A percentile compares a stretch with the other conserved stretches of the same genome.
phyloP scores from a whole-genome alignment of 139 green algal genomes.

The Coelastrella sp. region DNA sequence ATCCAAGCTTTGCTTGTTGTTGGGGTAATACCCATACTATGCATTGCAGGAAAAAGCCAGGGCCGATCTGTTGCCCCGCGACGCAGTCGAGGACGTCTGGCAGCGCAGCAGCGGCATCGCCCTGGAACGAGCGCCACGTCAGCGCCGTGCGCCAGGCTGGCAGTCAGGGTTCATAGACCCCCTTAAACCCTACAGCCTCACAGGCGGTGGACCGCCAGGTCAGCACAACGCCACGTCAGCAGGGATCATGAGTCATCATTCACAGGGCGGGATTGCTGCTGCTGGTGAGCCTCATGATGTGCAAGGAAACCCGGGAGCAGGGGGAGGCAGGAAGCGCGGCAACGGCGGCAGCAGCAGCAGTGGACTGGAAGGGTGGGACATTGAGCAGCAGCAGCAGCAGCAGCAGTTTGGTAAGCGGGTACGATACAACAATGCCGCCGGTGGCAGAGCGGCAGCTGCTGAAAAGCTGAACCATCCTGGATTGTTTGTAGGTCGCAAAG shows the following conservation, averaged over 20 bases:
- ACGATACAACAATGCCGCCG: background rate
- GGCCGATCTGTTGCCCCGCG: conserved; percentile 56
- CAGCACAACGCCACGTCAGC: background rate
- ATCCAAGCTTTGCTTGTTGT: too few species aligned
- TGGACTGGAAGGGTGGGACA: background rate
- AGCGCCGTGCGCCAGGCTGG: conserved; percentile 60
- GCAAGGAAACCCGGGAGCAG: background rate
- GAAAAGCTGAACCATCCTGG: background rate
- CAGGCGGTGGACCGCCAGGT: background rate
- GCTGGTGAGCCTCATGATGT: background rate
- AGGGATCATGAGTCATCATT: background rate
- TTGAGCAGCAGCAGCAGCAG: conserved; percentile 18
- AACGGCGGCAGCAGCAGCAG: conserved; percentile 6
- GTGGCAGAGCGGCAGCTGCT: background rate
- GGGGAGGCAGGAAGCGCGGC: background rate
- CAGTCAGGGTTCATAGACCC: conserved; percentile 47
- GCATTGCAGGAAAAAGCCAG: conserved; percentile 50
- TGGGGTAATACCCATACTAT: too few species aligned
- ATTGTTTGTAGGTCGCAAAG: too few species aligned
- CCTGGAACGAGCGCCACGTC: conserved; percentile 52
- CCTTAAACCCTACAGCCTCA: conserved; percentile 17
- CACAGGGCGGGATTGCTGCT: background rate
- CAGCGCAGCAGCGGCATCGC: conserved; percentile 36
- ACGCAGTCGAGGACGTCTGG: conserved; percentile 64
- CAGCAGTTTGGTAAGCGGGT: background rate